Conservation (phyloP, 805 yeast species). For the Torulaspora delbrueckii region DNA sequence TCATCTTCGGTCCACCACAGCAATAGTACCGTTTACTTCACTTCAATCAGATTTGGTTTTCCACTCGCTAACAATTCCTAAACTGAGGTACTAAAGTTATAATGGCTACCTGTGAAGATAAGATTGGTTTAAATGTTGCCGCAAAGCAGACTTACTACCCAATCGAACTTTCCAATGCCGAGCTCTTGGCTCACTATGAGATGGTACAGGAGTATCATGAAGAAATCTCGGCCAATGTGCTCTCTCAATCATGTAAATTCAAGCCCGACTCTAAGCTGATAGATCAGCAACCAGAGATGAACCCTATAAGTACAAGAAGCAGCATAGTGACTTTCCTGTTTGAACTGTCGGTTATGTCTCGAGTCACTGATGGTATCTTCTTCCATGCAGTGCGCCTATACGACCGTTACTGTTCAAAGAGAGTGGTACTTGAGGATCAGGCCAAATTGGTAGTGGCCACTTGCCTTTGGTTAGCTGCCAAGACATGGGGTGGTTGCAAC, state of each 20-base stretch:
- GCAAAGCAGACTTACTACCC: constrained; percentile 50
- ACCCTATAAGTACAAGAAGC: constrained; percentile 60
- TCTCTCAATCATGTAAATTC: constrained; percentile 36
- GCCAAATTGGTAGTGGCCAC: constrained; percentile 88
- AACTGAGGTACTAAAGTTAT: constrained; percentile 1
- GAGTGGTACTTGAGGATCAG: constrained; percentile 81
- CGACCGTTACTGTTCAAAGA: constrained; percentile 85
- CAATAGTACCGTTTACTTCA: background rate
- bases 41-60: background rate
- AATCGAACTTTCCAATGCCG: constrained; percentile 44
- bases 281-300: constrained; percentile 82
- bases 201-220: constrained; percentile 47
- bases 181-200: constrained; percentile 44
- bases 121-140: constrained; percentile 36
- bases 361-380: constrained; percentile 63
- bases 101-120: constrained; percentile 8
- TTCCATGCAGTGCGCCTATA: constrained; percentile 68
- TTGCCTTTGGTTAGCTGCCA: constrained; percentile 89
- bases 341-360: constrained; percentile 60
- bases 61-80: constrained; percentile 3
- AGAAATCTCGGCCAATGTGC: constrained; percentile 43
- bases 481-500: constrained; percentile 70
- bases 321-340: constrained; percentile 74
- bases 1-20: background rate
- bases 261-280: constrained; percentile 61